Conservation (phyloP, 139 green algal species). For the Coccomyxa sp. region DNA sequence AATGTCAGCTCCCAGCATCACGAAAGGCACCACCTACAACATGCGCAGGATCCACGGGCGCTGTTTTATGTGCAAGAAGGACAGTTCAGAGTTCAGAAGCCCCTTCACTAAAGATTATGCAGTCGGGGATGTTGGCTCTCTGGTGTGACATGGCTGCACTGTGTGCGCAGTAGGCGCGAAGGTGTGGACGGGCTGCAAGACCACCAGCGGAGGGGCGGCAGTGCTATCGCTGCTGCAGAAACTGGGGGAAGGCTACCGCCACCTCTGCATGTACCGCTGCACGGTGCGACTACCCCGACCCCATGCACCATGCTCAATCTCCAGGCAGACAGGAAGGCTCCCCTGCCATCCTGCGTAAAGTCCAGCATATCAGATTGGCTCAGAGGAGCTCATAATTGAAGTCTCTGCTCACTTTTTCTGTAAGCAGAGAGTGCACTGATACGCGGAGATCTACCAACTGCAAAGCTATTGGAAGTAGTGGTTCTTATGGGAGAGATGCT, state of each 20-base stretch:
- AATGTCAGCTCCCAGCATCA: no score
- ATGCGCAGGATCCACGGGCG: no score
- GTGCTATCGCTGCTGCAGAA: slow-evolving; percentile 51
- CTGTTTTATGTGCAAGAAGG: no score
- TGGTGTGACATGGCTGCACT: neutral
- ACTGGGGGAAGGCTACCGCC: slow-evolving; percentile 53
- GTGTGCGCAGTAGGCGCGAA: neutral
- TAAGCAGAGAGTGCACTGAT: neutral
- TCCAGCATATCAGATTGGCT: neutral
- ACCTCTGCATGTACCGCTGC: slow-evolving; percentile 69
- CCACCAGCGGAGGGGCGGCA: slow-evolving; percentile 20
- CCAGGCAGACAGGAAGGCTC: neutral
- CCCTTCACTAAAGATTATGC: no score
- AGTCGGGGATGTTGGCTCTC: no score
- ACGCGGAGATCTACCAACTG: neutral
- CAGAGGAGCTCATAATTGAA: neutral
- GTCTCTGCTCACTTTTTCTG: neutral
- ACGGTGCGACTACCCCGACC: slow-evolving; percentile 3
- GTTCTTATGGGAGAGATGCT: neutral
- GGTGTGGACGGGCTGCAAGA: neutral
- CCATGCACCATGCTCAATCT: neutral
- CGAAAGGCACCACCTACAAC: no score
- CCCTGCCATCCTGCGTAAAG: neutral
- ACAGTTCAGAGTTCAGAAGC: no score
- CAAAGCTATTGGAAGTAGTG: neutral